Evolutionary conservation across 352 stramenopile genomes (phyloP), one percentile per base, ranked within the genome.

Genomic region (Globisporangium perplexum): DNA sequence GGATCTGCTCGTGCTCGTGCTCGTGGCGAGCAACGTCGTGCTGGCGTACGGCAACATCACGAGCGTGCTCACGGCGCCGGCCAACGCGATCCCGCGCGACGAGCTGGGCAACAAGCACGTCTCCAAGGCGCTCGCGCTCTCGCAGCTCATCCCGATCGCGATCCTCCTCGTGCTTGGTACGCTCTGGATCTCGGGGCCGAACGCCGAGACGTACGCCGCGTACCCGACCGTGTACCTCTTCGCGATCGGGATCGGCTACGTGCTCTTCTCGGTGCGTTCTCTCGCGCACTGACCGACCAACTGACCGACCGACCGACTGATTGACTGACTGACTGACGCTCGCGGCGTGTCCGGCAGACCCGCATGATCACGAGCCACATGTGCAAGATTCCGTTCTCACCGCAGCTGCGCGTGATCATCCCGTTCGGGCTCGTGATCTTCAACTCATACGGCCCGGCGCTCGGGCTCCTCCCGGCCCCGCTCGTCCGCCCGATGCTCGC

Each of bases 281-380:
- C 11, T 24, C 44, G 18, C 31, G n/a, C n/a, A n/a, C n/a, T n/a
- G n/a, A n/a, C n/a, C n/a, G n/a, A n/a, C n/a, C n/a, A n/a, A n/a
- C n/a, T n/a, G n/a, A n/a, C n/a, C n/a, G n/a, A n/a, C n/a, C n/a
- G n/a, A n/a, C n/a, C n/a, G n/a, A n/a, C n/a, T n/a, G 42, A 54
- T 54, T 26, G 6, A 17, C 36, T 54, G 17, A 31, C 22, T 35
- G n/a, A 24, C 39, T 36, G 56, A 26, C 12, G 23, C 47, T 36
- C 36, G 45, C 46, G 52, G 28, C 45, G 3, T 26, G 7, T 15
- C 18, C 14, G 30, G 26, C 56, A 94, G 81, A 93, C 82, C 30
- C 82, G 82, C 61, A 95, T 95, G 84, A 95, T 93, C 62, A 70
- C 87, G 50, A 90, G 80, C 68, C 84, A 95, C 72, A 95, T 95